Base-by-base conservation (phyloP, 106 monocot species). In the Amphibolis antarctica region DNA sequence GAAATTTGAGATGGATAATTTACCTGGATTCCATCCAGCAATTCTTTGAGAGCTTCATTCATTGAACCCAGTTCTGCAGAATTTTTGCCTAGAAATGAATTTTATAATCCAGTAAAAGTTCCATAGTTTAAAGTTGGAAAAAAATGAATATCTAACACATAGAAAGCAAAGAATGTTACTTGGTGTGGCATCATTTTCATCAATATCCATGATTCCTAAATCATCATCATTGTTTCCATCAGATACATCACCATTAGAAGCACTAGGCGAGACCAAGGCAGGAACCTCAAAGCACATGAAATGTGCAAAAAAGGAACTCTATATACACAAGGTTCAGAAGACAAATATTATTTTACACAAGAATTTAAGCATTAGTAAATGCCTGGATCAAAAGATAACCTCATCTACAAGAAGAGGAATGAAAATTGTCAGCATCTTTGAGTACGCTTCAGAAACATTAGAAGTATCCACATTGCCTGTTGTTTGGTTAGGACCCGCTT, bases 201-300 rank as follows among this genome's bases (percentile, higher is more conserved):
- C 90, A 71, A 85, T 57, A 83, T 85, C 85, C 87, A 99, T 70
- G 56, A 88, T 71, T 64, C 80, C 74, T 19, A 85, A 68, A 42
- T 87, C 88, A 75, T 99, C 87, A 49, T 87, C 85, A 30, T 73
- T 71, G 55, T 71, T 73, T 43, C 61, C 76, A 72, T 69, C 74
- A 43, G 70, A 60, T 67, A 22, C 75, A 69, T 45, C 63, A 65
- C 69, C 81, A 47, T 71, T 66, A 74, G 67, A 75, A 60, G 58
- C 53, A 65, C 74, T 36, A 71, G 76, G 70, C 19, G 85, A 69
- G 57, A 77, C 85, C 77, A 89, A 70, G 17, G 98, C 77, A 67
- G 98, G 91, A 67, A 99, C 98, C 72, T 99, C 98, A 79, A 99
- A 99, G 77, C 98, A 99, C 98, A 99, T 91, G 60, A 99, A 99